Evolutionary conservation across 2,329 filamentous ascomycete species (phyloP).

Genomic region (Periglandula ipomoeae): DNA sequence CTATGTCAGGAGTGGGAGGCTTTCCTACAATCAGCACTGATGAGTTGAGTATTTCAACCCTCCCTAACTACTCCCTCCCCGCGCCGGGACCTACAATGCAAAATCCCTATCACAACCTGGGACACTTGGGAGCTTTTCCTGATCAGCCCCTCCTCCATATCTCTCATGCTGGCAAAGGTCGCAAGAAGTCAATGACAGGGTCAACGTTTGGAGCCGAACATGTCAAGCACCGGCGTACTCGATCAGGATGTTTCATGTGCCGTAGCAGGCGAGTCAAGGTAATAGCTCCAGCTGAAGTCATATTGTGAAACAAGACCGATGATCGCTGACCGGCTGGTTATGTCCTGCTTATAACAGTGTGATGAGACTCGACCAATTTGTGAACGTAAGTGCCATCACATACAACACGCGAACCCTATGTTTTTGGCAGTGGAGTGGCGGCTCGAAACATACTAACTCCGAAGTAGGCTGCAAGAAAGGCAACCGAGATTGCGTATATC

Average conservation of each 20-base stretch:
- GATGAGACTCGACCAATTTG: conserved; percentile 84
- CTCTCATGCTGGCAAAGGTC: conserved; percentile 38
- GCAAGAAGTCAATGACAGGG: conserved; percentile 36
- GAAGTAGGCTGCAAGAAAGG: conserved; percentile 80
- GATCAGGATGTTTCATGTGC: conserved; percentile 91
- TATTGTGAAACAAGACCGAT: conserved; percentile 9
- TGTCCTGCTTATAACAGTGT: conserved; percentile 46
- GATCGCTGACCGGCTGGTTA: conserved; percentile 15
- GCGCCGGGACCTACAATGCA: conserved; percentile 25
- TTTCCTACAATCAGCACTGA: conserved; percentile 29
- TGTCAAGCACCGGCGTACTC: conserved; percentile 86
- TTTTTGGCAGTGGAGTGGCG: too few relatives aligned
- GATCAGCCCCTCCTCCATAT: conserved; percentile 40
- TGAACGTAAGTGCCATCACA: conserved; percentile 64
- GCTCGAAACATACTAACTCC: background rate
- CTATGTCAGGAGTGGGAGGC: conserved; percentile 36
- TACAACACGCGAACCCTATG: too few relatives aligned
- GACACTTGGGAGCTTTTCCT: conserved; percentile 41
- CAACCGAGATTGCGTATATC: conserved; percentile 82
- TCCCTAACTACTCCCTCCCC: conserved; percentile 22
- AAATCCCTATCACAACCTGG: conserved; percentile 35
- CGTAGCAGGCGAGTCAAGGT: conserved; percentile 79
- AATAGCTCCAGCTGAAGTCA: conserved; percentile 8
- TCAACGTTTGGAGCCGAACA: conserved; percentile 47
- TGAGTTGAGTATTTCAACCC: conserved; percentile 29